Evolutionary conservation across 75 land plant species (phyloP).

Genomic region (Azolla pinnata): DNA sequence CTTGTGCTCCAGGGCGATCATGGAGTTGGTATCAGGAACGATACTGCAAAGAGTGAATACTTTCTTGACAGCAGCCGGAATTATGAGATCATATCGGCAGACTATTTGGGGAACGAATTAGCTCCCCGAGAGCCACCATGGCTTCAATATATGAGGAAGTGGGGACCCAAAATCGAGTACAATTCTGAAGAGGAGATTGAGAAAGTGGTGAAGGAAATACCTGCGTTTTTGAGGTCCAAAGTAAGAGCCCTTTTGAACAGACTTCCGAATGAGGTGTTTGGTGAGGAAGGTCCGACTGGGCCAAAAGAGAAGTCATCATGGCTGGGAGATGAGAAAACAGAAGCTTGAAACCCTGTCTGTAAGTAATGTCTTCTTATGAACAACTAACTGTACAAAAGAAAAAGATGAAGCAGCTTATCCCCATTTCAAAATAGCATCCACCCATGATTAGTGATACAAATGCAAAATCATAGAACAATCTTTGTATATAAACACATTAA

Average conservation of each 20-base stretch:
- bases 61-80: conserved; percentile 35
- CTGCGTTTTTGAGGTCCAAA: conserved; percentile 25
- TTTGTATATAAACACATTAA: no score
- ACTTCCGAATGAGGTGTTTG: conserved; percentile 50
- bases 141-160: conserved; percentile 57
- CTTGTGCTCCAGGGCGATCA: conserved; percentile 52
- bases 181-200: conserved; percentile 29
- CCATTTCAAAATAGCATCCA: no score
- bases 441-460: no score
- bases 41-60: conserved; percentile 32
- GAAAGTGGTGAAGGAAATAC: conserved; percentile 32
- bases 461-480: no score
- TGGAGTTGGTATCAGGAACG: conserved; percentile 66
- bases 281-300: conserved; percentile 77
- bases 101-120: conserved; percentile 32
- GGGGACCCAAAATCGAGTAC: conserved; percentile 67
- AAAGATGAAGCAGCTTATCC: no score
- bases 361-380: no score
- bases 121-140: conserved; percentile 52
- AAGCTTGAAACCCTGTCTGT: conserved; percentile 7
- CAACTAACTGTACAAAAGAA: no score
- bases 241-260: conserved; percentile 34
- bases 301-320: conserved; percentile 59
- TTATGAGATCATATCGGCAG: conserved; percentile 44
- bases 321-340: conserved; percentile 47